These are phyloP conservation scores for Arthrobotrys iridis DNA, from an alignment of 2,329 filamentous ascomycete genomes.

Conservation along the genomic window DNA sequence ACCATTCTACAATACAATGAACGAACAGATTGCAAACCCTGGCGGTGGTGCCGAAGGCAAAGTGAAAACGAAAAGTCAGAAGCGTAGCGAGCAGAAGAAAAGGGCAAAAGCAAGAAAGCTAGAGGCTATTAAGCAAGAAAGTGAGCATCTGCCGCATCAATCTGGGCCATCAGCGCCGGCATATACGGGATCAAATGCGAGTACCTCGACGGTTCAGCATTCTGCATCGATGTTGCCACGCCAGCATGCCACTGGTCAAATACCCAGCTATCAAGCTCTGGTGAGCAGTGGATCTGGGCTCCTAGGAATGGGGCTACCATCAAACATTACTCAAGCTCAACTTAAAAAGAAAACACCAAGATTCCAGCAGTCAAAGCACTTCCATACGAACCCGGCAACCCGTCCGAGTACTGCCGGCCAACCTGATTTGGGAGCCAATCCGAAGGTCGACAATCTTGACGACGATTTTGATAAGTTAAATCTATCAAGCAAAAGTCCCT, in stretches of 20 bases:
- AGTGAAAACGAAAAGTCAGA: background rate
- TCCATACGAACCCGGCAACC: background rate
- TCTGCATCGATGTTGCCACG: background rate
- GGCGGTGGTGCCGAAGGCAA: background rate
- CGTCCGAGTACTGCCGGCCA: background rate
- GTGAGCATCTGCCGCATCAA: background rate
- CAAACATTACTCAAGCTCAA: too few relatives aligned
- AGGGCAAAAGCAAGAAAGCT: background rate
- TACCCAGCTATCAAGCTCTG: background rate
- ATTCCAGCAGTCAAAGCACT: background rate
- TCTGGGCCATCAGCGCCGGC: background rate
- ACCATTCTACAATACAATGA: slow-evolving; percentile 49
- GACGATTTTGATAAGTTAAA: slow-evolving; percentile 3
- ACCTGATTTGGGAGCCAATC: background rate
- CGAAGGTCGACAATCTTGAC: background rate
- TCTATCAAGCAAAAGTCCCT: background rate
- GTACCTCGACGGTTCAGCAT: background rate
- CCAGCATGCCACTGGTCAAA: background rate
- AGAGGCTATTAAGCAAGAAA: background rate
- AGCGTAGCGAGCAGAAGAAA: background rate
- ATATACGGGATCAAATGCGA: background rate
- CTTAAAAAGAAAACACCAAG: background rate
- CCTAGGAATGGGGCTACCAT: background rate
- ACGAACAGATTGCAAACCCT: background rate
- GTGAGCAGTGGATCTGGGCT: background rate